phyloP scores from a whole-genome alignment of 306 rosid genomes.

The Mimosa bimucronata region DNA sequence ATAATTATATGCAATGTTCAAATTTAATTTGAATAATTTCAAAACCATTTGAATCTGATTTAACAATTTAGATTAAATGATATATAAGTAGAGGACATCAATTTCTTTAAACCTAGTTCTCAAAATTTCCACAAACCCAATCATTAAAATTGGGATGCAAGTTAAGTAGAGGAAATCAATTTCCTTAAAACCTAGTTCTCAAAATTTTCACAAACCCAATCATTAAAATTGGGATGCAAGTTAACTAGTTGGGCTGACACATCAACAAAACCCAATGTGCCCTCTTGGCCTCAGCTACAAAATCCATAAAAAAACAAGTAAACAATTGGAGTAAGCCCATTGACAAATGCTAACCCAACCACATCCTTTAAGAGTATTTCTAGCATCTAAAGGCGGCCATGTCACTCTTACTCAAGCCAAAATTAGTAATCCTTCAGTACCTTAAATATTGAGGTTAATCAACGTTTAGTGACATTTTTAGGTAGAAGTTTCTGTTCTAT shows the following conservation, averaged over 20 bases:
- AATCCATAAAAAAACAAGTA: not conserved
- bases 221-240: not conserved
- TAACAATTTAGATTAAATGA: not conserved
- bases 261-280: not conserved
- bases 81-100: not conserved
- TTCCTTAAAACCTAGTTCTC: not conserved
- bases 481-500: not conserved
- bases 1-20: not conserved
- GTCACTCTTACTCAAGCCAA: not conserved
- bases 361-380: not conserved
- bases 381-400: not conserved
- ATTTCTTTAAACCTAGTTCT: not conserved
- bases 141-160: not conserved
- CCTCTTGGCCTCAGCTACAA: not conserved
- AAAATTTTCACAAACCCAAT: not conserved
- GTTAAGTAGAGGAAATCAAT: not conserved
- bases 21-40: no score
- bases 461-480: not conserved
- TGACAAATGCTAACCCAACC: not conserved
- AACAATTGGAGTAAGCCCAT: not conserved
- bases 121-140: not conserved
- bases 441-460: not conserved
- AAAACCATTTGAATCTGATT: no score
- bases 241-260: not conserved
- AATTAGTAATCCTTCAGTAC: not conserved